Base-by-base conservation (phyloP, 345 rosid genomes). In the Populus tremula region DNA sequence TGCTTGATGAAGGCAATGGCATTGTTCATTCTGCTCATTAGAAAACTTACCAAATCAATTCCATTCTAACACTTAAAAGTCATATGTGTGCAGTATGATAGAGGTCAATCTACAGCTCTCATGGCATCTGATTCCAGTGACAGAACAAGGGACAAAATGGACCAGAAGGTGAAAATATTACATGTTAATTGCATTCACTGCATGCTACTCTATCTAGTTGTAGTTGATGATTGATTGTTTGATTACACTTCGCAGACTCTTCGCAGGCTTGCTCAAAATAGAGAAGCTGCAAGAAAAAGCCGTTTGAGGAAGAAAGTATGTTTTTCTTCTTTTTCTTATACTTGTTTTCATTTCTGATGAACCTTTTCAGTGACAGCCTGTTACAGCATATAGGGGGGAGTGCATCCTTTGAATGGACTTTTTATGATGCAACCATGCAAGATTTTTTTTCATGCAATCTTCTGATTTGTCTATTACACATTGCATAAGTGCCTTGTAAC, bases 241-340 rank as follows among this genome's bases (percentile, higher is more conserved):
- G 39, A 70, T 82, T 76, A 79, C 76, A 82, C 82, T 83, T 53
- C 76, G 76, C 89, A 94, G 98, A 91, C 94, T 65, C 94, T 95
- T 83, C 96, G 98, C 67, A 89, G 98, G 82, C 97, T 95, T 79
- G 99, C 99, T 79, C 99, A 95, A 85, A 95, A 95, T 82, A 94
- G 98, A 2, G 99, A 95, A 86, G 99, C 99, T 36, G 99, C 99
- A 56, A 90, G 99, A 83, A 95, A 95, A 88, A 95, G 99, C 82
- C 89, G 99, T 77, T 80, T 95, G 73, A 87, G 99, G 85, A 95
- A 95, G 87, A 93, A 95, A 84, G 99, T 93, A 86, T 63, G 85
- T 47, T 6, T 47, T 6, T 38, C 68, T 29, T 43, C 41, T 1
- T 64, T 53, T 23, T 66, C 18, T 56, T 78, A 14, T 18, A 20